Evolutionary conservation across 1,284 basidiomycete genomes (phyloP).

Genomic region (Ustilago nuda): DNA sequence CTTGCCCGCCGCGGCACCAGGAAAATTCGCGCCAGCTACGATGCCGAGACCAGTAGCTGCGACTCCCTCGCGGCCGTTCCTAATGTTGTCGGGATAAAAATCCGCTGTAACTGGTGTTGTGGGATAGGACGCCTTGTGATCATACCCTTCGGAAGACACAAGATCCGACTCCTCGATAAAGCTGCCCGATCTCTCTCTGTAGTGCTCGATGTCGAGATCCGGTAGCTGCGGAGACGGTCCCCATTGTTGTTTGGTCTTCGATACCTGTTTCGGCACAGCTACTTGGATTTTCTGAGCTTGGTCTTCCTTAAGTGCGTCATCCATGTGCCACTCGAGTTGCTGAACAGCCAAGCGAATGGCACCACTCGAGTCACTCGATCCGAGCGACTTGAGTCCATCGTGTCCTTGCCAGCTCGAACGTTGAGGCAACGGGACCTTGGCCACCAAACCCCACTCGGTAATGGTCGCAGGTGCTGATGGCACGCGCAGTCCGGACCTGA

Average conservation of each 20-base stretch:
- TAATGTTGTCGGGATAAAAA: background rate
- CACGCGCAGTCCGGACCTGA: conserved; percentile 23
- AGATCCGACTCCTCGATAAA: conserved; percentile 53
- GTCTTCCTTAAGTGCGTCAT: conserved; percentile 47
- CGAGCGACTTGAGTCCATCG: conserved; percentile 31
- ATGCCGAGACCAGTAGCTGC: conserved; percentile 30
- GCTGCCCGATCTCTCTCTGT: conserved; percentile 47
- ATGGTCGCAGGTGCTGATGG: conserved; percentile 38
- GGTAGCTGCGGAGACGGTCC: conserved; percentile 54
- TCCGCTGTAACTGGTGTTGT: background rate
- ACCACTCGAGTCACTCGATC: conserved; percentile 26
- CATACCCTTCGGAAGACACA: conserved; percentile 2
- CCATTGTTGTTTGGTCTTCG: conserved; percentile 39
- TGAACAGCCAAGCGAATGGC: conserved; percentile 46
- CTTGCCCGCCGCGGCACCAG: background rate
- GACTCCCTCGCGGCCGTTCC: background rate
- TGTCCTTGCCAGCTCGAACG: conserved; percentile 47
- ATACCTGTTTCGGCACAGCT: conserved; percentile 2
- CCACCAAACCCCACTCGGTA: conserved; percentile 19
- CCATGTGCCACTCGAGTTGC: conserved; percentile 57
- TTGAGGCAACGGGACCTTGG: conserved; percentile 30
- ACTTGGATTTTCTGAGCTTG: conserved; percentile 24
- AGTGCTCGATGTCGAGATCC: conserved; percentile 38
- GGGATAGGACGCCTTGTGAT: conserved; percentile 1
- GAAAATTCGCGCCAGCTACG: background rate